These are phyloP conservation scores for Albizia julibrissin DNA, from an alignment of 306 rosid species.

Conservation along the genomic window DNA sequence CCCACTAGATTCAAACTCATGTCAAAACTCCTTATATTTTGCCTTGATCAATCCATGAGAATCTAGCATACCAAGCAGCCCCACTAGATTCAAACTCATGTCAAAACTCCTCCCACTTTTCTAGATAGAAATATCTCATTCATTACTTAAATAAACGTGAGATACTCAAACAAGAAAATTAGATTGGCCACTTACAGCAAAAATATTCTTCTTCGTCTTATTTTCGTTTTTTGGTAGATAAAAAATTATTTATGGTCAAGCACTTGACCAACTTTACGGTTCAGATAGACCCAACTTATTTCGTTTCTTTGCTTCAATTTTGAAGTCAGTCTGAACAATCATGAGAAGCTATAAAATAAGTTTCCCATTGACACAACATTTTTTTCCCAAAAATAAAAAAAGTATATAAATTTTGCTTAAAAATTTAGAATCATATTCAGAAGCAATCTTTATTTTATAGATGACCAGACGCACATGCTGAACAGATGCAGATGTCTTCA, in stretches of 20 bases:
- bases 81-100: conserved; percentile 12
- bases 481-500: neutral
- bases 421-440: neutral
- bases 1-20: no score
- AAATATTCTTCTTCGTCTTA: conserved; percentile 9
- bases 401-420: neutral
- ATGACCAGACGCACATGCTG: neutral
- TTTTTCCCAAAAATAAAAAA: neutral
- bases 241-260: conserved; percentile 21
- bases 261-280: neutral
- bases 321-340: conserved; percentile 18
- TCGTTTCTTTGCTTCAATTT: conserved; percentile 10
- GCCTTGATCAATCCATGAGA: no score
- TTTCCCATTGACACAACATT: neutral
- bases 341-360: neutral
- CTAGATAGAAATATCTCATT: neutral
- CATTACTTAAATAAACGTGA: neutral
- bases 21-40: no score
- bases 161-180: conserved; percentile 21
- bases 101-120: neutral
- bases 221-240: neutral
- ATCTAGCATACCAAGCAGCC: no score
- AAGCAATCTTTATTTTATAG: neutral
- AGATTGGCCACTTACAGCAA: conserved; percentile 6
- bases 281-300: conserved; percentile 19